Evolutionary conservation across 2,329 filamentous ascomycete species (phyloP).

Genomic region (Microcyclosporella mali): DNA sequence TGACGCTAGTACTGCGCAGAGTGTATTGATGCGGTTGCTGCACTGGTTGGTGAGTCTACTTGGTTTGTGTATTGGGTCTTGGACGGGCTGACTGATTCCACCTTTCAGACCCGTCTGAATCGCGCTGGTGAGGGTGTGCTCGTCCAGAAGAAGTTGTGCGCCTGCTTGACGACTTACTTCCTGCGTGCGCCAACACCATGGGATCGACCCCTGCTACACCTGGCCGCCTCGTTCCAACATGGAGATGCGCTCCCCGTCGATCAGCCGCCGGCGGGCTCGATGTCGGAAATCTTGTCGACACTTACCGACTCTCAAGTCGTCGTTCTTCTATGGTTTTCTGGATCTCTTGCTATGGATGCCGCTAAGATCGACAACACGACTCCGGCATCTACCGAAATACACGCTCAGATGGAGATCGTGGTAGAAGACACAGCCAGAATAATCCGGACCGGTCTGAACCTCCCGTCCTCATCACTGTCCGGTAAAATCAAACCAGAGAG

Average conservation of each 20-base stretch:
- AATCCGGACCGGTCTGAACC: conserved; percentile 28
- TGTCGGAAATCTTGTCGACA: conserved; percentile 41
- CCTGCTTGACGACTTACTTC: conserved; percentile 70
- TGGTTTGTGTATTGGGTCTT: not conserved
- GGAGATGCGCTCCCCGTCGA: conserved; percentile 19
- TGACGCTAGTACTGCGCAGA: conserved; percentile 51
- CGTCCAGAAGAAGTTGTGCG: conserved; percentile 67
- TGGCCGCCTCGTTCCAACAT: conserved; percentile 24
- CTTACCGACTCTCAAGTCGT: conserved; percentile 49
- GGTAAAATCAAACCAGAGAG: conserved; percentile 22
- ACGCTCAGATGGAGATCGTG: conserved; percentile 46
- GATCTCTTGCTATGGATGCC: conserved; percentile 59
- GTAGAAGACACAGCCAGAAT: conserved; percentile 46
- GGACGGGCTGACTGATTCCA: conserved; percentile 8
- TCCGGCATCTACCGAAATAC: conserved; percentile 15
- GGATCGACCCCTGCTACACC: conserved; percentile 51
- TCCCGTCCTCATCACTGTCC: conserved; percentile 2
- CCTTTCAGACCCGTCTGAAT: conserved; percentile 36
- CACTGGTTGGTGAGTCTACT: conserved; percentile 50
- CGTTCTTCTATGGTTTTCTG: conserved; percentile 59
- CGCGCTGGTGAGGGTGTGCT: conserved; percentile 50
- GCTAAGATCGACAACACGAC: conserved; percentile 54
- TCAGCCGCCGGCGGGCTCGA: conserved; percentile 37
- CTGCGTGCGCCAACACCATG: conserved; percentile 63
- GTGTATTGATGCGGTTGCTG: conserved; percentile 56